Base-by-base conservation (phyloP, 441 rosid species). In the Macaranga tanarius region DNA sequence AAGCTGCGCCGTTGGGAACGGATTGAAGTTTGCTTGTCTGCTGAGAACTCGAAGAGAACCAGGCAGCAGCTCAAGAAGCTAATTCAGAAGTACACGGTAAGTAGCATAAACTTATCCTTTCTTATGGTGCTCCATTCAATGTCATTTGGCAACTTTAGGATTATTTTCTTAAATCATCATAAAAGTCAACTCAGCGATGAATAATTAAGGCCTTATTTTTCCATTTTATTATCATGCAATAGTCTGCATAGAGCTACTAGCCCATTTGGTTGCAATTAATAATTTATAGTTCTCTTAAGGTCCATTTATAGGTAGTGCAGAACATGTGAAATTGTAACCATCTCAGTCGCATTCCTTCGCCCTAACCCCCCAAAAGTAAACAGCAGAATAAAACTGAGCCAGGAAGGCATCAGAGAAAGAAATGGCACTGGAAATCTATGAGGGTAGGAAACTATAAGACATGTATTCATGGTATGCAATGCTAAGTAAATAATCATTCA, bases 1-100 rank as follows among this genome's bases (percentile, higher is more conserved):
- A 93, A 86, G 83, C 84, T 92, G 38, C 92, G 89, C 71, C 87
- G 85, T 62, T 96, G 99, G 99, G 97, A 90, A 74, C 86, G 88
- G 72, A 76, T 81, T 67, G 97, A 90, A 75, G 86, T 73, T 74
- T 79, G 82, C 73, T 74, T 89, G 73, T 77, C 87, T 48, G 71
- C 84, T 79, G 97, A 92, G 63, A 83, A 77, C 73, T 77, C 88
- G 51, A 92, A 78, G 82, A 90, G 83, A 77, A 85, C 86, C 68
- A 74, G 97, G 75, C 98, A 88, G 79, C 92, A 91, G 85, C 85
- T 92, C 65, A 87, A 75, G 83, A 96, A 89, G 80, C 89, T 93
- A 52, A 82, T 96, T 65, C 88, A 86, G 62, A 90, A 92, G 78
- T 93, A 85, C 78, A 86, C 90, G 1, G 98, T 95, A 84, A 83